phyloP scores from a whole-genome alignment of 2,329 filamentous ascomycete genomes.

The Cercospora zeina region DNA sequence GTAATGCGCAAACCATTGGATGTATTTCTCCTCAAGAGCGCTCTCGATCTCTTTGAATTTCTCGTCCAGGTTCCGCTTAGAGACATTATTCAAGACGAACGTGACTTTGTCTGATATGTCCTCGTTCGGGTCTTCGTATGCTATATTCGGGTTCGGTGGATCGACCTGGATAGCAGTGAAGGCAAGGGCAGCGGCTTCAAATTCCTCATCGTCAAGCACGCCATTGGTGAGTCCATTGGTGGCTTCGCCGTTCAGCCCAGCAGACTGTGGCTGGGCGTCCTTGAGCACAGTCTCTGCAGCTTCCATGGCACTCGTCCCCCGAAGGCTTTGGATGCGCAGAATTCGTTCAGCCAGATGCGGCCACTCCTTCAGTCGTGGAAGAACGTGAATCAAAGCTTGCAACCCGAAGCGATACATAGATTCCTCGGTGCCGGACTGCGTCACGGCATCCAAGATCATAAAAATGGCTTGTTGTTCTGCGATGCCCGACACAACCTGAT shows the following conservation, averaged over 20 bases:
- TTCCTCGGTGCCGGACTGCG: conserved; percentile 77
- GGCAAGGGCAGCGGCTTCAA: conserved; percentile 65
- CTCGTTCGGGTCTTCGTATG: conserved; percentile 79
- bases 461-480: conserved; percentile 91
- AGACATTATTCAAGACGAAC: conserved; percentile 96
- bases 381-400: conserved; percentile 87
- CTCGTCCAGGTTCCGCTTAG: conserved; percentile 78
- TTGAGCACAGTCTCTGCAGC: conserved; percentile 37
- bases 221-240: conserved; percentile 67
- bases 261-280: conserved; percentile 35
- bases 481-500: conserved; percentile 84
- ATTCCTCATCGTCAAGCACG: conserved; percentile 62
- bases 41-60: conserved; percentile 82
- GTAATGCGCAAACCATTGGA: conserved; percentile 95
- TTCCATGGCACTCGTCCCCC: conserved; percentile 65
- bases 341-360: conserved; percentile 89
- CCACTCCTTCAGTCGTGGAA: conserved; percentile 84
- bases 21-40: conserved; percentile 74
- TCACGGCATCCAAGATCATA: conserved; percentile 96
- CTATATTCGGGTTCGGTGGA: conserved; percentile 60
- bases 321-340: conserved; percentile 75
- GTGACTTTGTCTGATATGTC: conserved; percentile 89
- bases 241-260: conserved; percentile 36
- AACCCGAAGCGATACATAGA: conserved; percentile 98
- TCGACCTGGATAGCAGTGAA: conserved; percentile 81